phyloP scores from a whole-genome alignment of 176 grass and related monocot species.

The Puya raimondii region DNA sequence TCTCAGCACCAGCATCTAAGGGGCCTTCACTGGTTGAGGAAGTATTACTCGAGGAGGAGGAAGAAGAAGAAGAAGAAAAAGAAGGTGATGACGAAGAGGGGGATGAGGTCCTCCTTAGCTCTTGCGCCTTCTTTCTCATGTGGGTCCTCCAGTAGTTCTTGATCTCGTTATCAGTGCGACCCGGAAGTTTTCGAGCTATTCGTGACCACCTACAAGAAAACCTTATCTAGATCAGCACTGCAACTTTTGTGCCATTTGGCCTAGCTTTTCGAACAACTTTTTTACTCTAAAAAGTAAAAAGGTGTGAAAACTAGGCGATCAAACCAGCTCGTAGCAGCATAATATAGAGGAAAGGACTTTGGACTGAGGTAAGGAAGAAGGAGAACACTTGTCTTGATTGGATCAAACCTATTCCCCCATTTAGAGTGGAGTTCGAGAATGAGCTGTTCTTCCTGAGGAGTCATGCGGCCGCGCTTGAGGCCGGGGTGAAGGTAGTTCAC shows the following conservation, averaged over 20 bases:
- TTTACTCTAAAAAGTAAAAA: too few species aligned
- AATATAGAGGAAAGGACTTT: too few species aligned
- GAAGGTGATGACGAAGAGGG: conserved; percentile 21
- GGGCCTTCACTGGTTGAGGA: conserved; percentile 3
- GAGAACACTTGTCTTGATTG: neutral
- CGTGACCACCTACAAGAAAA: conserved; percentile 53
- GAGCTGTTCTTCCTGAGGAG: conserved; percentile 71
- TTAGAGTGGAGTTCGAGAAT: conserved; percentile 63
- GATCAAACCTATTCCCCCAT: conserved; percentile 56
- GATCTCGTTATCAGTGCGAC: conserved; percentile 99
- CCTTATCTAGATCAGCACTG: neutral
- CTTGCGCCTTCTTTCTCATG: conserved; percentile 69
- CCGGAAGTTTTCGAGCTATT: conserved; percentile 80
- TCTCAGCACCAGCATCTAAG: neutral
- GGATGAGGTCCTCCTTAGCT: conserved; percentile 20
- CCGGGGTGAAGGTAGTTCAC: conserved; percentile 84
- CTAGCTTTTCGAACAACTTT: too few species aligned
- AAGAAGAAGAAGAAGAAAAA: conserved; percentile 26
- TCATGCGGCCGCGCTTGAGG: conserved; percentile 79
- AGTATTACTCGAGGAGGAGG: conserved; percentile 10
- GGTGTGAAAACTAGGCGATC: too few species aligned
- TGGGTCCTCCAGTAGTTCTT: conserved; percentile 99
- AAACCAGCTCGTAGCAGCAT: too few species aligned
- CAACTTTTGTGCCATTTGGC: neutral
- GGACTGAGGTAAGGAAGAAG: too few species aligned